Evolutionary conservation across 257 asterid species (phyloP).

Genomic region (Solanum rostratum): DNA sequence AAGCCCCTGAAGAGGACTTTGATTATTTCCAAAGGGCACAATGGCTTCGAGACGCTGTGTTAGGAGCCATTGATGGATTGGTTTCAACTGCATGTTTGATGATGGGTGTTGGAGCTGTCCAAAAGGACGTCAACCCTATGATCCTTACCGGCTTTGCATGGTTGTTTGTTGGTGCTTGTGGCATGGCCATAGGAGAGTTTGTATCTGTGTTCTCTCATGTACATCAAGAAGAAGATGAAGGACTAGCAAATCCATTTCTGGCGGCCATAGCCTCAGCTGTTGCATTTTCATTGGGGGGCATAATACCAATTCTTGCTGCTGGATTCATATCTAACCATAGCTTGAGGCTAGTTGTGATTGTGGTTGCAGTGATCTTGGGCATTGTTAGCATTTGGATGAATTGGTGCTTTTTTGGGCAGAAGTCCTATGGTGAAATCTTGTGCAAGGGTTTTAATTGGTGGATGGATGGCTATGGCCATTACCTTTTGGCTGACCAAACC

Average conservation of each 20-base stretch:
- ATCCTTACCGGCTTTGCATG: slow-evolving; percentile 55
- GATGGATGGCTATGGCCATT: slow-evolving; percentile 67
- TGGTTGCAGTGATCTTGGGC: slow-evolving; percentile 37
- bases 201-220: slow-evolving; percentile 46
- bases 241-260: slow-evolving; percentile 41
- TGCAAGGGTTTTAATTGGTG: slow-evolving; percentile 51
- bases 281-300: slow-evolving; percentile 52
- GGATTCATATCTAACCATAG: slow-evolving; percentile 28
- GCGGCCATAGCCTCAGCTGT: slow-evolving; percentile 57
- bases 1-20: slow-evolving; percentile 17
- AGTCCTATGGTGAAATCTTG: slow-evolving; percentile 29
- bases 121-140: slow-evolving; percentile 40
- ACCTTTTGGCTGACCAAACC: slow-evolving; percentile 38
- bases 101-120: slow-evolving; percentile 67
- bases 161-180: slow-evolving; percentile 48
- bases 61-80: slow-evolving; percentile 68
- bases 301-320: slow-evolving; percentile 55
- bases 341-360: slow-evolving; percentile 37
- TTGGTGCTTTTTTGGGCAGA: slow-evolving; percentile 45
- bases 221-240: background rate
- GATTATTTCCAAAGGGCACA: slow-evolving; percentile 52
- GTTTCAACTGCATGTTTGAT: slow-evolving; percentile 52
- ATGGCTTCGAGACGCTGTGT: slow-evolving; percentile 59
- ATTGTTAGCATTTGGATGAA: slow-evolving; percentile 39
- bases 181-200: slow-evolving; percentile 81